Evolutionary conservation across 1,284 basidiomycete species (phyloP), one percentile per base, ranked within the genome.

Genomic region (Heterobasidion irregulare): DNA sequence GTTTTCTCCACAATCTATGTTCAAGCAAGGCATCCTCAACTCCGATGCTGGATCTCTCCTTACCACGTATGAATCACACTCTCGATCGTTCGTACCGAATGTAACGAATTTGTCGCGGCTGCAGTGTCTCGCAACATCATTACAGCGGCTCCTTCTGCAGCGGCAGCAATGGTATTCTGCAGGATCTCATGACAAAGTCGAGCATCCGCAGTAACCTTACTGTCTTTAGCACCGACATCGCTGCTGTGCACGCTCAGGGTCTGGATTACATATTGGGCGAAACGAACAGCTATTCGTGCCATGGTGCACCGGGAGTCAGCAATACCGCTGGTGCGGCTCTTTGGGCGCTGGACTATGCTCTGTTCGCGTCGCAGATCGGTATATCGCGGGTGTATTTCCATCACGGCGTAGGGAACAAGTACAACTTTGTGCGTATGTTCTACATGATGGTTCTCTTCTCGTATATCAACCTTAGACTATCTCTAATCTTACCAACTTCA

Each of bases 291-390:
- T 63, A 65, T 47, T 69, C 70, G 1, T 73, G 73, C 60, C 75
- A 73, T 72, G 86, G 86, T 55, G 78, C 82, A 8, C 82, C 84
- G 33, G 80, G 79, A 2, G 79, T 86, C 15, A 84, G 82, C 65
- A 83, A 89, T 62, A 79, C 80, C 0, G 86, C 80, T 9, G 86
- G 85, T 38, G 82, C 84, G 2, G 81, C 83, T 15, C 67, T 89
- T 26, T 88, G 86, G 86, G 72, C 76, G 1, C 69, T 86, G 56
- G 84, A 88, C 64, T 86, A 87, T 63, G 70, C 76, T 0, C 68
- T 89, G 7, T 83, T 71, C 55, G 70, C 72, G 1, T 69, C 72
- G 1, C 63, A 67, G n/a, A 59, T 74, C 1, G 73, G 73, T 3
- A 68, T 75, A 44, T 54, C 58, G 7, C 64, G 71, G 47, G 50